Percentiles rank a stretch among this genome's conserved stretches.
These are phyloP conservation scores for Mytilinidion resinicola DNA, from an alignment of 495 filamentous ascomycete genomes.

Conservation along the genomic window DNA sequence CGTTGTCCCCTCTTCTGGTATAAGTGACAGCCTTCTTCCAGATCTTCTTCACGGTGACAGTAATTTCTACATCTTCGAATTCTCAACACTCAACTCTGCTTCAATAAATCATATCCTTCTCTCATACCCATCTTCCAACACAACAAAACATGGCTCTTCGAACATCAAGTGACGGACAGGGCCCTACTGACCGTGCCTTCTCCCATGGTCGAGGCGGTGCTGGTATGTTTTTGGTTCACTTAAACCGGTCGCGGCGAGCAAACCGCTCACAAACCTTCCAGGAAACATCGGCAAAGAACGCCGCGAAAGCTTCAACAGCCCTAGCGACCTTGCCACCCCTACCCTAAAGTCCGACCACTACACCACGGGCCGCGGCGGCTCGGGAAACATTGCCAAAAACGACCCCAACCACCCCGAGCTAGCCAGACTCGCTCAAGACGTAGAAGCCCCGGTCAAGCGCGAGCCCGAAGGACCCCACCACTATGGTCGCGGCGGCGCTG, in stretches of 20 bases:
- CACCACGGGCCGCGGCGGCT: constrained; percentile 70
- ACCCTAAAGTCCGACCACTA: constrained; percentile 74
- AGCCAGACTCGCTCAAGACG: constrained; percentile 76
- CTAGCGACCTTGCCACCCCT: constrained; percentile 68
- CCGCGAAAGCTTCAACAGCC: constrained; percentile 43
- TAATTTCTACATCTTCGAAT: too few species aligned
- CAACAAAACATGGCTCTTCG: background rate
- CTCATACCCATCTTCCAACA: background rate
- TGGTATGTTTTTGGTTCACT: constrained; percentile 34
- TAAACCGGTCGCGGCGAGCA: background rate
- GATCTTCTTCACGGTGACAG: too few species aligned
- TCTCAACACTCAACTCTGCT: too few species aligned
- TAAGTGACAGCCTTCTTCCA: background rate
- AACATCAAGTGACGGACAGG: constrained; percentile 2
- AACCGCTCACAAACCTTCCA: constrained; percentile 25
- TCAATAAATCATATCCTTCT: too few species aligned
- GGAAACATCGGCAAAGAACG: constrained; percentile 66
- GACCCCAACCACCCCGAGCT: constrained; percentile 45
- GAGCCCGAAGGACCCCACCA: constrained; percentile 34
- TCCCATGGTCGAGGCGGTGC: constrained; percentile 53
- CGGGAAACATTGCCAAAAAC: constrained; percentile 39
- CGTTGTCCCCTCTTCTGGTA: constrained; percentile 4
- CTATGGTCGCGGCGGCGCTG: constrained; percentile 40
- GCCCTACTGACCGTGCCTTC: constrained; percentile 24
- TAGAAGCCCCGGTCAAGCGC: constrained; percentile 50